Evolutionary conservation across 2,329 filamentous ascomycete genomes (phyloP), one percentile per base, ranked within the genome.

Genomic region (Pyrenochaeta sp.): DNA sequence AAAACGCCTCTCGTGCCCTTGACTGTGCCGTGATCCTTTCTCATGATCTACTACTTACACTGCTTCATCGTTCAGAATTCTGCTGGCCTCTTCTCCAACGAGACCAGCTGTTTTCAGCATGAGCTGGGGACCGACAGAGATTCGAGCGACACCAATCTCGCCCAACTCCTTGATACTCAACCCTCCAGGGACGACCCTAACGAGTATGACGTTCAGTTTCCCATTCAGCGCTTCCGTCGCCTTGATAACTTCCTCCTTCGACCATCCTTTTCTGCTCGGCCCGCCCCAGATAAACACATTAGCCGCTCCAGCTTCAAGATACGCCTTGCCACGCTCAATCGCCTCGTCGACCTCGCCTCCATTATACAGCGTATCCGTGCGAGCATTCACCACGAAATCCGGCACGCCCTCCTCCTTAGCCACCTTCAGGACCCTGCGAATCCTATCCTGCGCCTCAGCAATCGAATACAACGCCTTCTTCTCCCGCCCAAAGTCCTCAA

Each of bases 261-360:
- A 48, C 53, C 45, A 64, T 3, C 27, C 80, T 65, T 10, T 74
- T 61, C 23, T 47, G 13, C 65, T 65, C 0, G 69, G 55, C 1
- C 74, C 80, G 10, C 82, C 82, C 81, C 81, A 86, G 37, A 84
- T 81, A 67, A 85, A 86, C 0, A 83, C 74, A 1, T 79, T 84
- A 9, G 75, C 79, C 0, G 83, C 83, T 0, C 83, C 83, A 2
- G 81, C 81, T 0, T 72, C 76, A 3, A 86, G 68, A 58, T 80
- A 86, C n/a, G 76, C 77, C 44, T 75, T 78, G 0, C 82, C 83
- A 1, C 84, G 72, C 34, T 67, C 60, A 31, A 85, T 71, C 2
- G 77, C 81, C 34, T 84, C 78, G 2, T 71, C 59, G 7, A 84
- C 44, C 3, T 56, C 62, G 8, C 41, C 62, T 34, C 63, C 77